These are phyloP conservation scores for Candida xiaguanensis DNA, from an alignment of 805 yeast genomes.

Conservation along the genomic window DNA sequence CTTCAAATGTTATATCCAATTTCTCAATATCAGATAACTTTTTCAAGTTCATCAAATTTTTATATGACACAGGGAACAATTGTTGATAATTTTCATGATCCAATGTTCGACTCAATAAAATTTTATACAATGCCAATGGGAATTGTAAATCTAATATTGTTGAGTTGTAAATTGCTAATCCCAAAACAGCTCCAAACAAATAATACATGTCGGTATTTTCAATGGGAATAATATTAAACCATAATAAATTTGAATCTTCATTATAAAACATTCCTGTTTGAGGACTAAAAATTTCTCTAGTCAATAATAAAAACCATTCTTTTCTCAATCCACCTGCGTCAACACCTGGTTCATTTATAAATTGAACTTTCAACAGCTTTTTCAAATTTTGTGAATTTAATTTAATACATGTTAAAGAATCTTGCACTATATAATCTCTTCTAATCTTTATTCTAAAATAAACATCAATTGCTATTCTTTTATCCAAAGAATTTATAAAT, in stretches of 20 bases:
- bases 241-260: slow-evolving; percentile 66
- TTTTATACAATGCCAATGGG: slow-evolving; percentile 75
- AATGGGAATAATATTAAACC: slow-evolving; percentile 62
- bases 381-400: slow-evolving; percentile 57
- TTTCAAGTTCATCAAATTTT: slow-evolving; percentile 29
- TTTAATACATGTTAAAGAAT: slow-evolving; percentile 65
- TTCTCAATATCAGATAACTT: slow-evolving; percentile 24
- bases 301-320: slow-evolving; percentile 85
- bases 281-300: slow-evolving; percentile 67
- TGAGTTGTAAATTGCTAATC: slow-evolving; percentile 88
- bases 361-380: slow-evolving; percentile 74
- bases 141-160: slow-evolving; percentile 77
- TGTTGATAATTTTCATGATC: slow-evolving; percentile 62
- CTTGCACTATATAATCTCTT: slow-evolving; percentile 63
- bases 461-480: slow-evolving; percentile 59
- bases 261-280: slow-evolving; percentile 62
- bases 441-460: slow-evolving; percentile 67
- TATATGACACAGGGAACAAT: slow-evolving; percentile 63
- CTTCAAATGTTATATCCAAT: slow-evolving; percentile 57
- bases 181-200: slow-evolving; percentile 81
- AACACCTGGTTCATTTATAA: slow-evolving; percentile 84
- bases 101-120: slow-evolving; percentile 54
- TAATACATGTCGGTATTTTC: slow-evolving; percentile 55
- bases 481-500: slow-evolving; percentile 68
- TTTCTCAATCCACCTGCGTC: slow-evolving; percentile 94